Percentiles rank a stretch among this genome's conserved stretches.
Conservation (phyloP, 2,329 filamentous ascomycete species). For the Thielaviopsis ethacetica region DNA sequence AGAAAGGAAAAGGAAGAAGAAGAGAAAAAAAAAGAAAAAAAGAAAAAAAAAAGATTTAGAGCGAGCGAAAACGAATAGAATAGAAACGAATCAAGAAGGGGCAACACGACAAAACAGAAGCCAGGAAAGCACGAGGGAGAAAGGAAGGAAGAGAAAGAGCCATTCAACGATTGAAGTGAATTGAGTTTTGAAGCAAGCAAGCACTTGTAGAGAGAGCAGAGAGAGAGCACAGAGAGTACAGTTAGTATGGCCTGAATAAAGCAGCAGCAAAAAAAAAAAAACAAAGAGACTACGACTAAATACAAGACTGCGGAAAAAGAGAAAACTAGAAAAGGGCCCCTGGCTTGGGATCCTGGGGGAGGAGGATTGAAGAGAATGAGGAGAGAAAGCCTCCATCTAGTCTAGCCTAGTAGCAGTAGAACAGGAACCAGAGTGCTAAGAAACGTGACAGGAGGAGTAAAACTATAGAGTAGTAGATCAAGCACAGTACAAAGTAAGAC, state of each 20-base stretch:
- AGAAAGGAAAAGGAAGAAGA: constrained; percentile 1
- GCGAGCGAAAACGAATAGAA: neutral
- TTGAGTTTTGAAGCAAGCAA: neutral
- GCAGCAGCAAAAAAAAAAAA: neutral
- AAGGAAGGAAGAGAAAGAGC: neutral
- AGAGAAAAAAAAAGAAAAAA: neutral
- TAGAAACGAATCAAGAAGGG: neutral
- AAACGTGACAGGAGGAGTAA: too few species aligned
- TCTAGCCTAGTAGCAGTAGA: neutral
- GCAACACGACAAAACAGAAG: neutral
- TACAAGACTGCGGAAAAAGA: neutral
- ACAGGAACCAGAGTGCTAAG: neutral
- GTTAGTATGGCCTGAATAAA: neutral
- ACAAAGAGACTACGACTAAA: neutral
- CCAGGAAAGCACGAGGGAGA: neutral
- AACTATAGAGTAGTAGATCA: too few species aligned
- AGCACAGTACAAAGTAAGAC: too few species aligned
- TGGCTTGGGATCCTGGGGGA: neutral
- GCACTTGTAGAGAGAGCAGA: too few species aligned
- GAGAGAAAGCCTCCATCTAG: neutral
- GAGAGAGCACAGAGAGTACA: neutral
- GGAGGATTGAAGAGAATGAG: neutral
- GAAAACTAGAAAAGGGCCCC: neutral
- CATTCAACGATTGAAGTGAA: neutral
- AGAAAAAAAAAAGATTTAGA: constrained; percentile 1